phyloP scores from a whole-genome alignment of 2,329 filamentous ascomycete species.

The Verticillium isaacii region DNA sequence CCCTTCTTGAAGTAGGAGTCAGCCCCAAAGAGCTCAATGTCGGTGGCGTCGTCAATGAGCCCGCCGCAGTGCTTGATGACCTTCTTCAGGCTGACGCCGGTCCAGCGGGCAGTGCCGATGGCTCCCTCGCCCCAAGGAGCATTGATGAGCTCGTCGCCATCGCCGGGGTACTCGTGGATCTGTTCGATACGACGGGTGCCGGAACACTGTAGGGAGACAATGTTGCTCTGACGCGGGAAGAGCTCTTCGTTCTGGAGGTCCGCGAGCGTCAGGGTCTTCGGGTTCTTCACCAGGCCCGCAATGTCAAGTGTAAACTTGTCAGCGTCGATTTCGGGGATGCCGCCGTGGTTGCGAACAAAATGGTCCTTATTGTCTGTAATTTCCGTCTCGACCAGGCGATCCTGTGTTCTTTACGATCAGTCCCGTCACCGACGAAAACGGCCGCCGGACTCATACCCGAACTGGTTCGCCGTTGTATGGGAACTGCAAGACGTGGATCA shows the following conservation, averaged over 20 bases:
- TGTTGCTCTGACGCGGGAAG: slow-evolving; percentile 56
- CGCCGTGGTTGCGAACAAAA: slow-evolving; percentile 69
- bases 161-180: slow-evolving; percentile 58
- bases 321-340: slow-evolving; percentile 60
- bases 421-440: background rate
- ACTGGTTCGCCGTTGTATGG: slow-evolving; percentile 62
- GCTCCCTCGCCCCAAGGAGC: slow-evolving; percentile 61
- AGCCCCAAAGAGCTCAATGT: slow-evolving; percentile 65
- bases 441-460: background rate
- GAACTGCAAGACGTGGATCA: slow-evolving; percentile 59
- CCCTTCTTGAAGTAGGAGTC: slow-evolving; percentile 71
- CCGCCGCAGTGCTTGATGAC: slow-evolving; percentile 68
- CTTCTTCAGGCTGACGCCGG: slow-evolving; percentile 62
- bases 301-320: slow-evolving; percentile 49
- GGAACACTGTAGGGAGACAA: slow-evolving; percentile 62
- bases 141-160: slow-evolving; percentile 58
- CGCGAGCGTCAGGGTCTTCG: slow-evolving; percentile 49
- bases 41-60: slow-evolving; percentile 45
- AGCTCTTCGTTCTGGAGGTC: slow-evolving; percentile 55
- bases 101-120: slow-evolving; percentile 60
- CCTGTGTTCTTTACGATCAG: slow-evolving; percentile 13
- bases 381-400: slow-evolving; percentile 49
- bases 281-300: slow-evolving; percentile 56
- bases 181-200: slow-evolving; percentile 67
- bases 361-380: slow-evolving; percentile 56